Percentiles rank a stretch among this genome's conserved stretches.
Evolutionary conservation across 768 basidiomycete genomes (phyloP).

Genomic region (Rhizopogon vulgaris): DNA sequence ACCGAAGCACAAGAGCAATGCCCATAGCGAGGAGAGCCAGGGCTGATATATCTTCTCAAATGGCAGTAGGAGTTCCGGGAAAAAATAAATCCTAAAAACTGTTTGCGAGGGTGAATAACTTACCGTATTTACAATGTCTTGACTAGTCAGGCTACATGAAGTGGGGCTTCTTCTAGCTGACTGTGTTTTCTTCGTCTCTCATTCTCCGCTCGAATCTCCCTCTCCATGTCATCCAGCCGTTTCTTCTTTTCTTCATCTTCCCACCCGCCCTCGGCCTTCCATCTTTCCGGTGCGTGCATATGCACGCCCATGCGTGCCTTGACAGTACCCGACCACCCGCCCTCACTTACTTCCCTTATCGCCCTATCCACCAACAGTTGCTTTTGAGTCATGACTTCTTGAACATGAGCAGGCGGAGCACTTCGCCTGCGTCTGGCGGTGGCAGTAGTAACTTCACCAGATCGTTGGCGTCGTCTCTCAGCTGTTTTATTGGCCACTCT

Average conservation of each 20-base stretch:
- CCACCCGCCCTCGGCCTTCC: conserved; percentile 29
- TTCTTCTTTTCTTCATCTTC: conserved; percentile 14
- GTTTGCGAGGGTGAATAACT: background rate
- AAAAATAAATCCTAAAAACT: background rate
- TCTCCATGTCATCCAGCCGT: conserved; percentile 20
- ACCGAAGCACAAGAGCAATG: conserved; percentile 94
- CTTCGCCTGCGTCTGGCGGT: conserved; percentile 43
- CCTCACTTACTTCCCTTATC: conserved; percentile 48
- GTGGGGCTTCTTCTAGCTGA: background rate
- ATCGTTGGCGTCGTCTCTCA: conserved; percentile 52
- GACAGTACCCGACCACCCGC: conserved; percentile 63
- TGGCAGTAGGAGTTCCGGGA: background rate
- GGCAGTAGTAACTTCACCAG: conserved; percentile 50
- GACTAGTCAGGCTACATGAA: background rate
- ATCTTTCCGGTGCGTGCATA: conserved; percentile 29
- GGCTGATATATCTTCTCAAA: conserved; percentile 29
- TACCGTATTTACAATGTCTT: background rate
- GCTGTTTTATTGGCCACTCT: conserved; percentile 62
- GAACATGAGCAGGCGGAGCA: conserved; percentile 60
- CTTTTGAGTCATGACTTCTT: conserved; percentile 44
- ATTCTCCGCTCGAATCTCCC: conserved; percentile 26
- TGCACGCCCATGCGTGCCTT: conserved; percentile 53
- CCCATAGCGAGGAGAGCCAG: conserved; percentile 59
- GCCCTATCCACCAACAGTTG: conserved; percentile 45
- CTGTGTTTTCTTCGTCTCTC: conserved; percentile 4